Conservation (phyloP, 164 flowering plant genomes). For the Aristolochia fimbriata region DNA sequence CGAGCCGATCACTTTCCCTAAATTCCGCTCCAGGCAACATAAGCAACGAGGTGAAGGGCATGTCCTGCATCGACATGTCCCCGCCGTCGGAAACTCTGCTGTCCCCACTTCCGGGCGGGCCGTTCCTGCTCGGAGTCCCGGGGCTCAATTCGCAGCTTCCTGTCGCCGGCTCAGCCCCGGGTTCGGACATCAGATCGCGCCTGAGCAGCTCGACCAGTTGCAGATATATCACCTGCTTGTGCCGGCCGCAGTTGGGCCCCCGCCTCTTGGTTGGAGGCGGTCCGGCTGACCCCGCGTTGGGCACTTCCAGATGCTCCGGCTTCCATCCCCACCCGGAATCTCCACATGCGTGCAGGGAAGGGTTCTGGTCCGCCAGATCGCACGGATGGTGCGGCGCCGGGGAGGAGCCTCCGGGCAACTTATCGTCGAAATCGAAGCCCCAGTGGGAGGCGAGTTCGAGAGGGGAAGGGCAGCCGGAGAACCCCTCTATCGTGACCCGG, state of each 20-base stretch:
- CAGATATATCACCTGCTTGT: conserved; percentile 41
- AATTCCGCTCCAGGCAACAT: conserved; percentile 27
- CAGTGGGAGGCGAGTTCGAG: conserved; percentile 36
- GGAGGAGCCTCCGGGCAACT: conserved; percentile 3
- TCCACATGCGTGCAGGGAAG: conserved; percentile 32
- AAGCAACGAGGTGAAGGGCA: conserved; percentile 41
- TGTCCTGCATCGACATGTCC: conserved; percentile 5
- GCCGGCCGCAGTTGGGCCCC: conserved; percentile 36
- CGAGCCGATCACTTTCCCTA: conserved; percentile 12
- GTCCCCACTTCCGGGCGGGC: conserved; percentile 7
- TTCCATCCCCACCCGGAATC: background rate
- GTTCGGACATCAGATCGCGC: conserved; percentile 14
- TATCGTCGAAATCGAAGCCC: conserved; percentile 39
- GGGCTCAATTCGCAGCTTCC: conserved; percentile 17
- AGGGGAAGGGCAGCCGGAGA: conserved; percentile 61
- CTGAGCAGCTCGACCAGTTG: conserved; percentile 57
- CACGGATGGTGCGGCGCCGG: background rate
- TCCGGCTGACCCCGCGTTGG: conserved; percentile 3
- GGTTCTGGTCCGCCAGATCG: conserved; percentile 22
- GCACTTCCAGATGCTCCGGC: background rate
- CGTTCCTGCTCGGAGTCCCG: conserved; percentile 15
- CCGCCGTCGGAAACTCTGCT: conserved; percentile 5
- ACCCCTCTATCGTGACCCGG: conserved; percentile 37
- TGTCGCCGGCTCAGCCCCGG: conserved; percentile 9
- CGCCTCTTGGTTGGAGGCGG: conserved; percentile 13